Base-by-base conservation (phyloP, 768 basidiomycete species). In the Exidia glandulosa region DNA sequence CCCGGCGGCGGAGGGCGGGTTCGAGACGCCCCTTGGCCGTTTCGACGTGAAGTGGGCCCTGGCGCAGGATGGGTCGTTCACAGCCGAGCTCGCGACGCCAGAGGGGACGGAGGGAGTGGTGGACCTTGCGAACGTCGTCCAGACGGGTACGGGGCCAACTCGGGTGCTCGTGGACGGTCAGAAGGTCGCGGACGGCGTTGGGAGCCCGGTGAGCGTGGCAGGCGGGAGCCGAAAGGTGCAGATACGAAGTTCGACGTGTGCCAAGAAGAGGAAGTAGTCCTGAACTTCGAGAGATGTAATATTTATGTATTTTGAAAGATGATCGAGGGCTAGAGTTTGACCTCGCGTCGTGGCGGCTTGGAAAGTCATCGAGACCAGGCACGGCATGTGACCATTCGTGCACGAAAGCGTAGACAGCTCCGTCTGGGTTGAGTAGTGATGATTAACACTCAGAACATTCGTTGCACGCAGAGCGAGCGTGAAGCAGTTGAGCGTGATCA, bases 1-100 rank as follows among this genome's bases (percentile, higher is more conserved):
- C 0, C 64, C 72, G 2, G 61, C 61, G 1, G 80, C 76, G 0
- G 71, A 83, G 64, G 82, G 81, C 0, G 80, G 81, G 0, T 83
- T 82, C 62, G 76, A 75, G 63, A 83, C 82, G 1, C 68, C 74
- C 0, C 70, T 82, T 1, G 82, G 82, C 0, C 77, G 76, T 73
- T 84, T 75, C 63, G 75, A 76, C 7, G 80, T 74, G 2, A 66
- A 69, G 34, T 84, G 82, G 82, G 63, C 61, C 2, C 61, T 72
- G 33, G 32, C 60, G 0, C 58, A 63, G 19, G 61, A 65, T 0
- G 58, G 59, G 6, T 50, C 32, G 3, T 64, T 76, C 30, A 50
- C 19, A 10, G 32, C 72, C 48, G 57, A 59, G 3, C 34, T 77
- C 3, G 63, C 67, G 9, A 67, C 70, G 1, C 76, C 76, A 0